phyloP scores from a whole-genome alignment of 2,329 filamentous ascomycete species.

The Aspergillus sclerotialis region DNA sequence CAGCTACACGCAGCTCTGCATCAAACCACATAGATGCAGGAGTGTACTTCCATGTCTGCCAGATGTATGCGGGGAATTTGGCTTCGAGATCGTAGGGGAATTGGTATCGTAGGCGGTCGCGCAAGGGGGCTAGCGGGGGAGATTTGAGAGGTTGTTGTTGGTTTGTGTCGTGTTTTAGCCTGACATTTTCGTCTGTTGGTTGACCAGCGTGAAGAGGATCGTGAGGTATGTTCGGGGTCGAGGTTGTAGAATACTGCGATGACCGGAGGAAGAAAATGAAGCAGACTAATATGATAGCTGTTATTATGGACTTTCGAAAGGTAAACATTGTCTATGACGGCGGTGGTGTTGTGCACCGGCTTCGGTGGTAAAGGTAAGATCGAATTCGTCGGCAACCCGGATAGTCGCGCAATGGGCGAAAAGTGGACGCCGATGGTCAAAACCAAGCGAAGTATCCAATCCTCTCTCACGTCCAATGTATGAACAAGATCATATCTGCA shows the following conservation, averaged over 20 bases:
- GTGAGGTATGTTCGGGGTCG: too few species aligned
- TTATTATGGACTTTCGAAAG: background rate
- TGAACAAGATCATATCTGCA: too few species aligned
- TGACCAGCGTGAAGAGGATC: too few species aligned
- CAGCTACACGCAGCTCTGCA: conserved; percentile 68
- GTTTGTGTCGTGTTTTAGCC: conserved; percentile 8
- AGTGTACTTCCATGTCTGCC: conserved; percentile 96
- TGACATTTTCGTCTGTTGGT: conserved; percentile 9
- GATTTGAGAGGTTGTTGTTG: conserved; percentile 52
- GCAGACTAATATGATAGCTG: background rate
- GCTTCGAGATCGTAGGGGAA: conserved; percentile 84
- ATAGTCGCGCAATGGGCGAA: too few species aligned
- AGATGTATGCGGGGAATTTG: conserved; percentile 96
- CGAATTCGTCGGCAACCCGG: too few species aligned
- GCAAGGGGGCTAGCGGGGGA: conserved; percentile 63
- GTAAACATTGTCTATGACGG: background rate
- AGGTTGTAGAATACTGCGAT: background rate
- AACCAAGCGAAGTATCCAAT: too few species aligned
- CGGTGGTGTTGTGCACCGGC: too few species aligned
- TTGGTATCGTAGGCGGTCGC: conserved; percentile 80
- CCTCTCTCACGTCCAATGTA: too few species aligned
- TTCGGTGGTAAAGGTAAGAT: background rate
- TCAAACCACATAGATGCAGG: conserved; percentile 70
- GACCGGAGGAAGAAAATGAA: background rate
- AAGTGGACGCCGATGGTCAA: too few species aligned